Evolutionary conservation across 129 eudicot species (phyloP).

Genomic region (Lactuca saligna): DNA sequence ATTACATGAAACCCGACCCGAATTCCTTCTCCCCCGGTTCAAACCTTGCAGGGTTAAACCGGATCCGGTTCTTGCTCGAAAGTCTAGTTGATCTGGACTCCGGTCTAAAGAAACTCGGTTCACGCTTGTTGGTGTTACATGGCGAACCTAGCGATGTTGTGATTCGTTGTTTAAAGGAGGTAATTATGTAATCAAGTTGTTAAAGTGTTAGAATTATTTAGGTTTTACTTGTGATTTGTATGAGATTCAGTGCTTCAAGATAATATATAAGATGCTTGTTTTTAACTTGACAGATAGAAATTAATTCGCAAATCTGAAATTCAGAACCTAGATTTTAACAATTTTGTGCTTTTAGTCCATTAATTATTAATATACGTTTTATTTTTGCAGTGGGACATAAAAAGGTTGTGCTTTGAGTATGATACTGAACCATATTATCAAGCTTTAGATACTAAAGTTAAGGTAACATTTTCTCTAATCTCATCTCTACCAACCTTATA

Average conservation of each 20-base stretch:
- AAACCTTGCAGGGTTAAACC: conserved; percentile 64
- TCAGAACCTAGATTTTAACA: neutral
- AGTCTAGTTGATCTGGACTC: conserved; percentile 62
- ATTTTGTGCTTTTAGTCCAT: neutral
- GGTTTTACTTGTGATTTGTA: neutral
- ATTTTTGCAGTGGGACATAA: conserved; percentile 72
- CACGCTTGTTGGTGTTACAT: conserved; percentile 73
- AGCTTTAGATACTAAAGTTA: conserved; percentile 72
- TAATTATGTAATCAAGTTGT: neutral
- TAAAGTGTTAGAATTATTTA: neutral
- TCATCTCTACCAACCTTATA: neutral
- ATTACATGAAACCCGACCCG: conserved; percentile 86
- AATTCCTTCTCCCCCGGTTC: conserved; percentile 68
- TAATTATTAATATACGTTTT: neutral
- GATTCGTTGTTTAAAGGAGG: conserved; percentile 70
- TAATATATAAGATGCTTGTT: conserved; percentile 1
- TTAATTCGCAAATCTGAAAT: neutral
- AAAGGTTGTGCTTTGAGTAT: conserved; percentile 71
- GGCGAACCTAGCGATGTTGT: conserved; percentile 74
- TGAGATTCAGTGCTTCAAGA: neutral
- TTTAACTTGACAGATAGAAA: neutral
- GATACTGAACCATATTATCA: conserved; percentile 90
- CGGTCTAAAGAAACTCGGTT: conserved; percentile 53
- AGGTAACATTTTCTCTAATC: conserved; percentile 32
- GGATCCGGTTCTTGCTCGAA: conserved; percentile 75